Conservation (phyloP, 176 grass and related monocot species). For the Oryza officinalis region DNA sequence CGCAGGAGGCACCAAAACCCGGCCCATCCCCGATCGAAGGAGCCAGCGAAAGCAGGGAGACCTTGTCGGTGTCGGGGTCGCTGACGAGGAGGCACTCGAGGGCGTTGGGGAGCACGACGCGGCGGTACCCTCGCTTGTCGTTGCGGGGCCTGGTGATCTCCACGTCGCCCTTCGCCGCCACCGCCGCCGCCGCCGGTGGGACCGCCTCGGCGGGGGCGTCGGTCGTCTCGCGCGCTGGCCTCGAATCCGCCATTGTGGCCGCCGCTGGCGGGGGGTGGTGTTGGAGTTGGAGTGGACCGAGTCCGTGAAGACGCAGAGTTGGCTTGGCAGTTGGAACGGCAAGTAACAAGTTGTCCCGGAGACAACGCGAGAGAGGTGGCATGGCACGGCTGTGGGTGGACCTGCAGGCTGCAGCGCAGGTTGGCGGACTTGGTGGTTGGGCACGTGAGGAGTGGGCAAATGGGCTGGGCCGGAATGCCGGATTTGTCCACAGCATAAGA, state of each 20-base stretch:
- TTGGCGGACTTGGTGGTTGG: neutral
- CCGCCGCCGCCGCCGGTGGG: no score
- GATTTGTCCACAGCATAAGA: neutral
- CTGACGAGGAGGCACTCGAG: slow-evolving; percentile 88
- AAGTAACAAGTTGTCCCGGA: neutral
- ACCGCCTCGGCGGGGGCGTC: neutral
- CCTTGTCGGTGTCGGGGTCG: slow-evolving; percentile 97
- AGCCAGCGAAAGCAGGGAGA: neutral
- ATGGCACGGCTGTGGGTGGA: neutral
- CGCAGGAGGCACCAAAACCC: neutral
- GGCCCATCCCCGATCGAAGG: slow-evolving; percentile 11
- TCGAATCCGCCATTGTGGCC: slow-evolving; percentile 27
- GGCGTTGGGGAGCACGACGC: slow-evolving; percentile 80
- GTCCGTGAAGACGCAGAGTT: neutral
- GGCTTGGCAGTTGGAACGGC: neutral
- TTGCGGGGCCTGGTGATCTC: slow-evolving; percentile 81
- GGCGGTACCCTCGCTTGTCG: slow-evolving; percentile 83
- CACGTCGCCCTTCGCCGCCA: slow-evolving; percentile 29
- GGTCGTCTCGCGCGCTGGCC: neutral
- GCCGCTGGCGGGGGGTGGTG: no score
- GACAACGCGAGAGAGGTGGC: neutral
- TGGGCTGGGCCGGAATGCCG: neutral
- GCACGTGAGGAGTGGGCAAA: neutral
- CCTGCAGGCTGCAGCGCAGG: neutral
- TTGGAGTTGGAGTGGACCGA: neutral